Base-by-base conservation (phyloP, 1,284 basidiomycete species). In the Afroboletus lepidellus region DNA sequence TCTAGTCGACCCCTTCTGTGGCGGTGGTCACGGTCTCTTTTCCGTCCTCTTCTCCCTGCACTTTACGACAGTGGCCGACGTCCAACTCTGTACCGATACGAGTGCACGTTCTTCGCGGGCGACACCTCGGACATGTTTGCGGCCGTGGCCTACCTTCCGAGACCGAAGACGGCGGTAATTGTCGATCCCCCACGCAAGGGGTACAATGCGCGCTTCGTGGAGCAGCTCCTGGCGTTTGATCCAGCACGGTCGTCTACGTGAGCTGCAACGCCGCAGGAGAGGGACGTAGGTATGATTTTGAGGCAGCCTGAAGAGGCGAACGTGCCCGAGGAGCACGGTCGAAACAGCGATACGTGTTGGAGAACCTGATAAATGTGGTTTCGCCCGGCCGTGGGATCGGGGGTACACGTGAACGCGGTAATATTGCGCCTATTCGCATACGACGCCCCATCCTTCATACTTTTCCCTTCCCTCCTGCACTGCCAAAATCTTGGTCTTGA, bases 201-300 rank as follows among this genome's bases (percentile, higher is more conserved):
- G 15, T 94, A 90, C 63, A 92, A 95, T 69, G 80, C 83, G 46
- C 77, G 78, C 3, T 97, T 96, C 71, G 75, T 97, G 41, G 72
- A 80, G 30, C 94, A 97, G 72, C 71, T 96, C 41, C 67, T 94
- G 44, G 68, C 67, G 5, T 94, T 96, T 68, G 73, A 82, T 25
- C 81, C 87, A 2, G 74, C 48, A 84, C 81, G 11, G 80, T 96
- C 50, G 89, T 95, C 50, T 97, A 97, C 69, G 92, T 97, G 54
- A 92, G 88, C 63, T 98, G 96, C 70, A 98, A 98, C 69, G 95
- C 92, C 88, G 12, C 90, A 94, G 72, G 90, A 90, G 21, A 74
- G 89, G 59, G 92, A 94, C 67, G 76, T 94, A 2, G 91, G 88
- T n/a, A 79, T 75, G 69, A 80, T 93, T 23, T 57, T 92, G 77